phyloP scores from a whole-genome alignment of 2,329 filamentous ascomycete species.

The Fusarium phyllophilum region DNA sequence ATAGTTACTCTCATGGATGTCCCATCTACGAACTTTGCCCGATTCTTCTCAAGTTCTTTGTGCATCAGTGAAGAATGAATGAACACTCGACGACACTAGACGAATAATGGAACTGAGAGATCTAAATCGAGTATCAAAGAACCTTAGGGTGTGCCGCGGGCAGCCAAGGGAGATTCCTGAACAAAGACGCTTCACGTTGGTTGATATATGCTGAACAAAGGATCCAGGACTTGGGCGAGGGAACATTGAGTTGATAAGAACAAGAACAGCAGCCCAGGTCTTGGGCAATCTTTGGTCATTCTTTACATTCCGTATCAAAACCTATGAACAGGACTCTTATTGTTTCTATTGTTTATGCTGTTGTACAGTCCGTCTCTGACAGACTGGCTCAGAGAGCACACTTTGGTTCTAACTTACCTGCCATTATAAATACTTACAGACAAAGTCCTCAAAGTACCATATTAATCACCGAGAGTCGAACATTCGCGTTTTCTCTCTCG shows the following conservation, averaged over 20 bases:
- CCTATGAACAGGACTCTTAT: not conserved
- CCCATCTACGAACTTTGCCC: not conserved
- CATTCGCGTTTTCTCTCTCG: too few relatives aligned
- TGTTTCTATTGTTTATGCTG: not conserved
- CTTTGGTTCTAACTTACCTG: not conserved
- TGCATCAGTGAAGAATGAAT: not conserved
- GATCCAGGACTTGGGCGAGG: not conserved
- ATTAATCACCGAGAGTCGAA: not conserved
- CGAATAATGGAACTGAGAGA: not conserved
- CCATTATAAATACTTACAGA: not conserved
- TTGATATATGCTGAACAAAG: conserved; percentile 15
- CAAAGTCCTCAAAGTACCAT: not conserved
- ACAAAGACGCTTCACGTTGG: conserved; percentile 23
- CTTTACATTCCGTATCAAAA: not conserved
- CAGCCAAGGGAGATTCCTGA: not conserved
- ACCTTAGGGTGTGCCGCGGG: not conserved
- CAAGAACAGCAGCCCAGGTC: not conserved
- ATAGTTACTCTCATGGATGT: not conserved
- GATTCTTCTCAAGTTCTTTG: conserved; percentile 14
- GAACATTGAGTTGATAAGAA: conserved; percentile 10
- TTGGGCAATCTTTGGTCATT: not conserved
- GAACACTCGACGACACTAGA: not conserved
- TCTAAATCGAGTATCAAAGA: conserved; percentile 24
- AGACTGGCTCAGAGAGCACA: not conserved
- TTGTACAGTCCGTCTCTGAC: not conserved